Evolutionary conservation across 768 basidiomycete genomes (phyloP), one percentile per base, ranked within the genome.

Genomic region (Naganishia antarctica): DNA sequence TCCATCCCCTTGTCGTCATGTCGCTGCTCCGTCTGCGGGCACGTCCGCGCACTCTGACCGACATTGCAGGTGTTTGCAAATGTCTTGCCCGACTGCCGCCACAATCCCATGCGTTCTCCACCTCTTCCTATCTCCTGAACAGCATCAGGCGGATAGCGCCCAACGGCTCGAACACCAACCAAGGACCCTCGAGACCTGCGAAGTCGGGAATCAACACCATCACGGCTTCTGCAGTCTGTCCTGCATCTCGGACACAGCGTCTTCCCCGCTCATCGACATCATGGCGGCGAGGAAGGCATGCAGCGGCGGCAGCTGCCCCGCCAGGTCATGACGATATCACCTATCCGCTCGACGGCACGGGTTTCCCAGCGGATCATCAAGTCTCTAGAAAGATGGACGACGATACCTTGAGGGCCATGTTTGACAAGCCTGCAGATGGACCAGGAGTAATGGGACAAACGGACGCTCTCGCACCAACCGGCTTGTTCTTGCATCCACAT

Each of bases 401-500:
- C 49, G 61, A 57, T 26, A 43, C 59, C 12, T 64, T 74, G 3
- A 65, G 70, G 64, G 69, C 70, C 3, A 67, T 50, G 25, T 65
- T 65, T 57, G 64, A 68, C 32, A 41, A 49, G 21, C 64, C 64
- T 21, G 37, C 29, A 5, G n/a, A 61, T 40, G 31, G 40, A n/a
- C 37, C 59, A 4, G 25, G 40, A 37, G 31, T 16, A 26, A 43
- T 45, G 25, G 45, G 26, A 47, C 61, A 34, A 77, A 28, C 64
- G 48, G 43, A 43, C 7, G 28, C 65, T 3, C 29, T 58, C 23
- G 15, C 65, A 1, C 60, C 82, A 1, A 87, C 88, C 1, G 96
- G 96, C 25, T 83, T 98, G 37, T 98, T 99, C 76, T 84, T 85
- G 16, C 89, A 96, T 68, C 82, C 84, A 0, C 80, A 83, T 18